Evolutionary conservation across 2,329 filamentous ascomycete genomes (phyloP).

Genomic region (Epichloe glyceriae): DNA sequence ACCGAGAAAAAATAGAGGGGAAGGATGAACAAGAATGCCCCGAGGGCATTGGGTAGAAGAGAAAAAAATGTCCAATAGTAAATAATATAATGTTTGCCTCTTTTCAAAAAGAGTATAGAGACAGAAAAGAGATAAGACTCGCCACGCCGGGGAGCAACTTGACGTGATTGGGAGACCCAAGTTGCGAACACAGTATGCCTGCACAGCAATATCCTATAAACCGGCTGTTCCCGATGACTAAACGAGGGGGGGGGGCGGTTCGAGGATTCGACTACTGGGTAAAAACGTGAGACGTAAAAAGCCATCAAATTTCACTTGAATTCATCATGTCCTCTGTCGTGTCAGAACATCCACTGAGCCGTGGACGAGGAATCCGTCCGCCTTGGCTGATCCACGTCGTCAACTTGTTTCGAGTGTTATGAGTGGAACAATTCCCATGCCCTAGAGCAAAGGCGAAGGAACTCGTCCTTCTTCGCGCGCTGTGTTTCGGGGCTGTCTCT

Average conservation of each 20-base stretch:
- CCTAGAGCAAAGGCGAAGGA: slow-evolving; percentile 69
- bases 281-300: not conserved
- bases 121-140: too few species aligned
- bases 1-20: not conserved
- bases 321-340: not conserved
- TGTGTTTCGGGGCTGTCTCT: slow-evolving; percentile 74
- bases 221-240: too few species aligned
- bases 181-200: too few species aligned
- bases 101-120: not conserved
- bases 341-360: not conserved
- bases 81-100: not conserved
- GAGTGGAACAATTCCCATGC: slow-evolving; percentile 98
- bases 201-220: too few species aligned
- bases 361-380: not conserved
- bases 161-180: too few species aligned
- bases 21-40: not conserved
- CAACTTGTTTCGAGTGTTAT: slow-evolving; percentile 27
- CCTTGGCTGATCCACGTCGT: too few species aligned
- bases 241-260: too few species aligned
- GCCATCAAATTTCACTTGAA: not conserved
- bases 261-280: not conserved
- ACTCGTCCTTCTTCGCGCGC: slow-evolving; percentile 82
- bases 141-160: too few species aligned
- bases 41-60: not conserved
- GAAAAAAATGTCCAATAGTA: not conserved